Conservation (phyloP, 2,329 filamentous ascomycete species). For the Aspergillus spinulosporus region DNA sequence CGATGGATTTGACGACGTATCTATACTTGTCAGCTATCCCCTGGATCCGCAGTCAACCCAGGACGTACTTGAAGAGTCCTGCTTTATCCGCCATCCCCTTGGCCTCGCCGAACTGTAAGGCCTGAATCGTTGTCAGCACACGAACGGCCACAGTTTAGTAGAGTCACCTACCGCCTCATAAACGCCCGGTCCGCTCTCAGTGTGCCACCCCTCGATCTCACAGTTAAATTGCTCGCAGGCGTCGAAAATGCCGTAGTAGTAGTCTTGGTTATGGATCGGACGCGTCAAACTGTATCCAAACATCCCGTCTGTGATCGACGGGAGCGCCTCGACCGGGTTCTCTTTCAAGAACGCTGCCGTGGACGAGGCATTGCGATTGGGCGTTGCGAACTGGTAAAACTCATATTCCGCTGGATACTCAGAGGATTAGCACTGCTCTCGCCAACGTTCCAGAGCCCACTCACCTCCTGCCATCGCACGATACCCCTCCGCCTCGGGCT, state of each 20-base stretch:
- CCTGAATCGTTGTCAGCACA: conserved; percentile 41
- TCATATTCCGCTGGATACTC: conserved; percentile 77
- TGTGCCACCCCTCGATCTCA: conserved; percentile 92
- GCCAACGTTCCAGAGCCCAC: conserved; percentile 29
- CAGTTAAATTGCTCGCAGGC: conserved; percentile 75
- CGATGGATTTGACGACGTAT: conserved; percentile 85
- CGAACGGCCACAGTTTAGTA: background rate
- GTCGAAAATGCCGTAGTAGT: conserved; percentile 86
- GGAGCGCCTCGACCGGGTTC: conserved; percentile 72
- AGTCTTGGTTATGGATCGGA: conserved; percentile 85
- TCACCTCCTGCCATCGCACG: conserved; percentile 86
- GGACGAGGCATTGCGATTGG: conserved; percentile 65
- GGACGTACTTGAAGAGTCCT: conserved; percentile 76
- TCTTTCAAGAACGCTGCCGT: conserved; percentile 72
- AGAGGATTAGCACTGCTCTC: conserved; percentile 13
- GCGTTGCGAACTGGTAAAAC: conserved; percentile 85
- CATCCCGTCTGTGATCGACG: conserved; percentile 86
- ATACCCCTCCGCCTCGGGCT: conserved; percentile 67
- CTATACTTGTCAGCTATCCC: conserved; percentile 36
- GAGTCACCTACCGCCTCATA: conserved; percentile 72
- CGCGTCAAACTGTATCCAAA: conserved; percentile 90
- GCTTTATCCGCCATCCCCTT: conserved; percentile 88
- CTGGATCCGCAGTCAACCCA: background rate
- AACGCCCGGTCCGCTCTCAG: conserved; percentile 88
- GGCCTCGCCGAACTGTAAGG: conserved; percentile 86